Base-by-base conservation (phyloP, 257 asterid genomes). In the Solanum lignicaule region DNA sequence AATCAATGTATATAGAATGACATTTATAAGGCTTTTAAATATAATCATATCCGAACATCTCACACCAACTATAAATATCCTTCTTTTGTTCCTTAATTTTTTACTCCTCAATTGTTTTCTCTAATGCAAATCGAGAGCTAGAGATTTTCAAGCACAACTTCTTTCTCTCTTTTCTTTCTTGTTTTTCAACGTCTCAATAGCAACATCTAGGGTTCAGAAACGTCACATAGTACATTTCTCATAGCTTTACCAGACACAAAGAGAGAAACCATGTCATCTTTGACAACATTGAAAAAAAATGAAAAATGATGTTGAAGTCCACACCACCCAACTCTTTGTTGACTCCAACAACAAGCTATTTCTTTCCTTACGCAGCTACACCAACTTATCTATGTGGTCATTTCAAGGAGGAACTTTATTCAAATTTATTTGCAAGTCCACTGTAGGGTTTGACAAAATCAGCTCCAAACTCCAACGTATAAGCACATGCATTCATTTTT, bases 331-430 rank as follows among this genome's bases (percentile, higher is more conserved):
- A 38, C 41, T 38, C 10, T 38, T 38, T 38, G 41, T 38, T 38
- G 65, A 55, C 65, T 41, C 46, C 5, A 10, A 41, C 46, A 41
- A 41, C 46, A 41, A 41, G 46, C 14, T 41, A 10, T 41, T 55
- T 55, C 65, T 2, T 55, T 55, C 65, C 65, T 55, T 55, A 55
- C 1, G 9, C n/a, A 43, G 21, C 27, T 73, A 81, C 29, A 90
- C 90, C 86, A 90, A 48, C 72, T 41, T 8, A 39, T 90, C 92
- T 90, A 90, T 87, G 89, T 14, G 23, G 65, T 6, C 4, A 16
- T 55, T 16, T 55, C 65, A 55, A 55, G n/a, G 65, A 55, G 3
- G 21, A 55, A 2, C 23, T 55, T 6, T 55, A 7, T 55, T 55
- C 4, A 3, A 55, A 21, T 18, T 55, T 20, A 18, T 5, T 55